phyloP scores from a whole-genome alignment of 1,284 basidiomycete genomes.

The Porphyrellus sp. region DNA sequence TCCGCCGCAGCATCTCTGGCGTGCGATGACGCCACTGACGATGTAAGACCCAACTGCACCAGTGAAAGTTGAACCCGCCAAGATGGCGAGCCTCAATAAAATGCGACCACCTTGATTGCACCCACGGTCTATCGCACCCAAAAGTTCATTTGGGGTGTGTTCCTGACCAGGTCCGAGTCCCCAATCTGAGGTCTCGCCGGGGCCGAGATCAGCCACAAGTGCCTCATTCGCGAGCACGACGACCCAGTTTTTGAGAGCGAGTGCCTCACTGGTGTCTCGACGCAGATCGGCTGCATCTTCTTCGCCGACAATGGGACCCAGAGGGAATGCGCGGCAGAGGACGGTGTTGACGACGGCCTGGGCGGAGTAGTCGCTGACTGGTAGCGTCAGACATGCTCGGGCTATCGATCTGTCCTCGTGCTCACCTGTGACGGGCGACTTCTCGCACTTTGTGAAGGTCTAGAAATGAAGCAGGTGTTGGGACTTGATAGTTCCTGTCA shows the following conservation, averaged over 20 bases:
- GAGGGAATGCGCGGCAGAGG: slow-evolving; percentile 71
- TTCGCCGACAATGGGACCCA: slow-evolving; percentile 91
- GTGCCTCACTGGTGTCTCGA: slow-evolving; percentile 43
- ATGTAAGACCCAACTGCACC: too few species aligned
- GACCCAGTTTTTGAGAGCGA: slow-evolving; percentile 72
- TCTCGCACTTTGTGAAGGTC: slow-evolving; percentile 89
- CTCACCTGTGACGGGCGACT: slow-evolving; percentile 92
- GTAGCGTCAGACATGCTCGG: not conserved
- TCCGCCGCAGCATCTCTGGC: too few species aligned
- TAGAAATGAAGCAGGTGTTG: too few species aligned
- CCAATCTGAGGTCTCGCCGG: slow-evolving; percentile 56
- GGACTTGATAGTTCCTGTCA: too few species aligned
- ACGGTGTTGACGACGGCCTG: slow-evolving; percentile 88
- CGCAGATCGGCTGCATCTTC: slow-evolving; percentile 88
- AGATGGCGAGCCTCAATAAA: too few species aligned
- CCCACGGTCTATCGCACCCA: slow-evolving; percentile 86
- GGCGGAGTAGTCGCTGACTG: slow-evolving; percentile 88
- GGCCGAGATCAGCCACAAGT: slow-evolving; percentile 52
- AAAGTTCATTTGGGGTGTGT: slow-evolving; percentile 56
- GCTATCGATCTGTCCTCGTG: not conserved
- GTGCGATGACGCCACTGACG: too few species aligned
- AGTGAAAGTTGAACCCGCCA: too few species aligned
- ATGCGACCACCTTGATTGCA: slow-evolving; percentile 71
- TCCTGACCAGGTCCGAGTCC: slow-evolving; percentile 58
- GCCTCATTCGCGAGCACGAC: slow-evolving; percentile 84